Conservation (phyloP, 345 rosid genomes). For the Raphanus raphanistrum region DNA sequence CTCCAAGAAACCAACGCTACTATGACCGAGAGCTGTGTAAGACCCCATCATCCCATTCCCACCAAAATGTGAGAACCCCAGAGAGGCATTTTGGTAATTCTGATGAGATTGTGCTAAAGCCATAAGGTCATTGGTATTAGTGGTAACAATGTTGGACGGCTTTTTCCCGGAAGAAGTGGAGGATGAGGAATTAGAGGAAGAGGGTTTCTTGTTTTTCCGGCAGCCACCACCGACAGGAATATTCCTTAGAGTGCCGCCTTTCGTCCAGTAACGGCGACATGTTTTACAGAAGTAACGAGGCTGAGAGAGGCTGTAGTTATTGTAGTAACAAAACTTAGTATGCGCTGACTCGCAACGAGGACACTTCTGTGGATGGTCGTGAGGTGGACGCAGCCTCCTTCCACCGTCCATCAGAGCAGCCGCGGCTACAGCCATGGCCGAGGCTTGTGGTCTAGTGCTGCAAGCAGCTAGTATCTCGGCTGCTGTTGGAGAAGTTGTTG, state of each 20-base stretch:
- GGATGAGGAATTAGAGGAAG: conserved; percentile 34
- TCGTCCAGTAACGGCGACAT: conserved; percentile 97
- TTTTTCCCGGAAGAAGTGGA: conserved; percentile 51
- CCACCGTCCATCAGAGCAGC: conserved; percentile 73
- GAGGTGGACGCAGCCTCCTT: conserved; percentile 87
- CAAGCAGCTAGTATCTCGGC: conserved; percentile 68
- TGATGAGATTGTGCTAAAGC: conserved; percentile 42
- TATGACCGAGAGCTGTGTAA: conserved; percentile 31
- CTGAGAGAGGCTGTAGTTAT: conserved; percentile 96
- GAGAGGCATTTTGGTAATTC: conserved; percentile 30
- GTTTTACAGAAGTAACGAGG: conserved; percentile 98
- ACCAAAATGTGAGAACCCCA: conserved; percentile 31
- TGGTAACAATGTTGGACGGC: conserved; percentile 41
- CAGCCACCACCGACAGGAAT: conserved; percentile 98
- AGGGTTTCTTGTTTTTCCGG: conserved; percentile 76
- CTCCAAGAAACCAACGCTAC: conserved; percentile 37
- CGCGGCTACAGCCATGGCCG: conserved; percentile 38
- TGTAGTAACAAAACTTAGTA: conserved; percentile 98
- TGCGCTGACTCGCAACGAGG: conserved; percentile 92
- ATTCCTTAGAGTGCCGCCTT: conserved; percentile 92
- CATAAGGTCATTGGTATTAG: conserved; percentile 30
- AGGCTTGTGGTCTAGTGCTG: conserved; percentile 77
- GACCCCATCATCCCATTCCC: conserved; percentile 34
- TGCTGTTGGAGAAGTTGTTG: conserved; percentile 74
- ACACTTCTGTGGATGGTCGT: conserved; percentile 87